phyloP scores from a whole-genome alignment of 2,329 filamentous ascomycete genomes.

The Shiraia sp. region DNA sequence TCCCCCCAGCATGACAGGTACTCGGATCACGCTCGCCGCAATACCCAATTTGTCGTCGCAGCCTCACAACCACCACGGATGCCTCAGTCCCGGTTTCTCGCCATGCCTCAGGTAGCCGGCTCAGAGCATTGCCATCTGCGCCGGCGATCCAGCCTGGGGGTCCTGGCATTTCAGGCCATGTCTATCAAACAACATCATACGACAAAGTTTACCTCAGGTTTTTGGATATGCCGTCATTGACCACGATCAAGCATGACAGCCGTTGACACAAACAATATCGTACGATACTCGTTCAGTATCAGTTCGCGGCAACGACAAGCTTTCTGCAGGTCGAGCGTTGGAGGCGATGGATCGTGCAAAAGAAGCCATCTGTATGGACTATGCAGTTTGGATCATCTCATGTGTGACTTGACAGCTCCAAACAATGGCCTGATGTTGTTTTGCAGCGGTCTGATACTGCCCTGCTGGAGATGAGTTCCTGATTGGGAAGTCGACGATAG shows the following conservation, averaged over 20 bases:
- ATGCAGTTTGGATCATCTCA: constrained; percentile 10
- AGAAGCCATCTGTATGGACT: neutral
- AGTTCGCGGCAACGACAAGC: constrained; percentile 21
- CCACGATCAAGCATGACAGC: constrained; percentile 16
- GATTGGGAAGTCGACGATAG: constrained; percentile 17
- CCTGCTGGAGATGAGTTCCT: constrained; percentile 1
- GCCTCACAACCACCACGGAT: constrained; percentile 31
- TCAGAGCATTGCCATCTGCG: constrained; percentile 12
- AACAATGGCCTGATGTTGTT: constrained; percentile 42
- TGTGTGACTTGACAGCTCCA: constrained; percentile 10
- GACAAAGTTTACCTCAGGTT: constrained; percentile 41
- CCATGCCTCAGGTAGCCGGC: constrained; percentile 28
- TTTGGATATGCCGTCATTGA: constrained; percentile 19
- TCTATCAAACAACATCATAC: constrained; percentile 42
- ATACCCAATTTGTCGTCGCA: constrained; percentile 6
- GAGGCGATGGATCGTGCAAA: constrained; percentile 8
- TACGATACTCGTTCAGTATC: constrained; percentile 36
- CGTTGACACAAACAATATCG: constrained; percentile 37
- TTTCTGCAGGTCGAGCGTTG: constrained; percentile 12
- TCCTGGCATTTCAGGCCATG: constrained; percentile 17
- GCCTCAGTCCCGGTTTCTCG: constrained; percentile 38
- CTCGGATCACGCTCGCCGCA: constrained; percentile 2
- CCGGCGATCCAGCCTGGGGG: constrained; percentile 16
- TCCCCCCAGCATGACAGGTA: neutral
- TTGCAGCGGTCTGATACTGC: constrained; percentile 12